Evolutionary conservation across 768 basidiomycete species (phyloP), one percentile per base, ranked within the genome.

Genomic region (Rhodotorula diobovata): DNA sequence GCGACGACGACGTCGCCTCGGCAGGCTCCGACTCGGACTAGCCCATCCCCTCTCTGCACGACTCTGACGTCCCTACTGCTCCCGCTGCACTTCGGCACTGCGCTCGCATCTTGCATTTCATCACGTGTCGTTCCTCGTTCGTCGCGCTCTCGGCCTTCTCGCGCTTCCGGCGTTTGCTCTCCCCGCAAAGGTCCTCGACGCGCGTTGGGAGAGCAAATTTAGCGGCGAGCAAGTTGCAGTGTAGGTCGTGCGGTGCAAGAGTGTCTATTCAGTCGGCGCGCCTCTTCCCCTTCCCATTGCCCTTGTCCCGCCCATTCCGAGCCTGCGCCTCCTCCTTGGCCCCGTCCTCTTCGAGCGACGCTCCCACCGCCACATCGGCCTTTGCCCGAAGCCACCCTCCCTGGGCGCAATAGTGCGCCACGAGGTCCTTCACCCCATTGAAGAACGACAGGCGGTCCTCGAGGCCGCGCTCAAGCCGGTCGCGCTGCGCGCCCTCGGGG

Each of bases 11-110:
- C 32, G 67, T 54, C 32, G 63, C 53, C 21, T 70, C 68, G 21
- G 68, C 45, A 21, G 71, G 60, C 1, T 72, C 71, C 14, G 71
- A 57, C 2, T 72, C 71, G 48, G 67, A 72, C 34, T 72, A 32
- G 34, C 20, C 58, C 58, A 20, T 32, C 43, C 9, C 43, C 7
- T 28, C 58, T 16, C 28, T 14, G 16, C 20, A 6, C 12, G 28
- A 12, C 20, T 28, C 21, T n/a, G n/a, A n/a, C n/a, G 21, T n/a
- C n/a, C 48, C 11, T 50, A 50, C 48, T 21, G 48, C 48, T 21
- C 48, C 21, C 25, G 20, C 48, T 41, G 28, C 53, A 11, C n/a
- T n/a, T n/a, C n/a, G n/a, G n/a, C n/a, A n/a, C n/a, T 54, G 32
- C 32, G 8, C 54, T 55, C 34, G 21, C 46, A 43, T 43, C 14